Percentiles rank a stretch among this genome's conserved stretches.
These are phyloP conservation scores for Beauveria sp. DNA, from an alignment of 2,329 filamentous ascomycete species.

Conservation along the genomic window DNA sequence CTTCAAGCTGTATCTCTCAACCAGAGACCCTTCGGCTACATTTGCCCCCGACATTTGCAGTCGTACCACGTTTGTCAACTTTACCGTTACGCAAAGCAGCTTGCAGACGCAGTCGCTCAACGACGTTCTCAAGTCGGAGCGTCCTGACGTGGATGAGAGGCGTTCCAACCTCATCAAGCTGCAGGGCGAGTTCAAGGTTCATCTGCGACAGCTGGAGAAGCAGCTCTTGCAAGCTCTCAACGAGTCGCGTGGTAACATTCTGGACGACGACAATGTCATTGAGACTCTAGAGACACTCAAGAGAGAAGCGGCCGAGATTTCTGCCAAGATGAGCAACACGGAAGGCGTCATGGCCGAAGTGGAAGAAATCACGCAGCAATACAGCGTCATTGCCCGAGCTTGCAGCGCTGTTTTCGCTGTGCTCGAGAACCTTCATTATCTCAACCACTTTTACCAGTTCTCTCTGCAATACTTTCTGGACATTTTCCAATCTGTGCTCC, in stretches of 20 bases:
- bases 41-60: slow-evolving; percentile 97
- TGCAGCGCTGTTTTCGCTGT: slow-evolving; percentile 98
- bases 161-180: slow-evolving; percentile 97
- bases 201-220: slow-evolving; percentile 91
- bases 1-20: slow-evolving; percentile 92
- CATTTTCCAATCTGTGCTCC: slow-evolving; percentile 90
- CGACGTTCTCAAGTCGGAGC: slow-evolving; percentile 93
- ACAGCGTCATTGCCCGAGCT: slow-evolving; percentile 84
- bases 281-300: slow-evolving; percentile 96
- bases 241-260: slow-evolving; percentile 93
- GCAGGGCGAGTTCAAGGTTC: slow-evolving; percentile 98
- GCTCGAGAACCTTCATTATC: slow-evolving; percentile 91
- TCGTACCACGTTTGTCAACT: slow-evolving; percentile 98
- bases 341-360: slow-evolving; percentile 98
- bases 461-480: slow-evolving; percentile 96
- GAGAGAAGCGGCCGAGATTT: slow-evolving; percentile 94
- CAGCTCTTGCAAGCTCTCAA: slow-evolving; percentile 90
- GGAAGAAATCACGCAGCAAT: slow-evolving; percentile 89
- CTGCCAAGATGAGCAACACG: slow-evolving; percentile 90
- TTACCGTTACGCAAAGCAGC: slow-evolving; percentile 97
- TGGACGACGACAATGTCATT: slow-evolving; percentile 97
- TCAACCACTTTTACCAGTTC: slow-evolving; percentile 99
- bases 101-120: slow-evolving; percentile 96
- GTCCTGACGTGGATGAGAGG: slow-evolving; percentile 93
- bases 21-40: slow-evolving; percentile 87